Conservation (phyloP, 129 eudicot species). For the Scalesia atractyloides region DNA sequence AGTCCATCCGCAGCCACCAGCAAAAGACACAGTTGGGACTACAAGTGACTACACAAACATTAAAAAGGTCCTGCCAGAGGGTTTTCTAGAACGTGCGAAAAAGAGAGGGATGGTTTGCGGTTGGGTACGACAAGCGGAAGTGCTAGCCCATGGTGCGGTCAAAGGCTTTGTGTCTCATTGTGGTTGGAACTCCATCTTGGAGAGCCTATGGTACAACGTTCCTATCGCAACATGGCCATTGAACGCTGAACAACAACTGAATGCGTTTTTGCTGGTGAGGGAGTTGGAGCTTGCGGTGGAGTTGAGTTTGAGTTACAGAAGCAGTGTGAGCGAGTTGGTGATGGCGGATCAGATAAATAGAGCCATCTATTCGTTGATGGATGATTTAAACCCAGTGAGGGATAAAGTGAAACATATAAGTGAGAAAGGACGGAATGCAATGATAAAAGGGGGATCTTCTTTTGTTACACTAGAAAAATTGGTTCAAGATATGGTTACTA, state of each 20-base stretch:
- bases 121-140: constrained; percentile 49
- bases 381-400: constrained; percentile 20
- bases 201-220: constrained; percentile 37
- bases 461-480: constrained; percentile 23
- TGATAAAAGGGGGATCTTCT: constrained; percentile 42
- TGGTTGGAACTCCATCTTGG: constrained; percentile 45
- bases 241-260: constrained; percentile 41
- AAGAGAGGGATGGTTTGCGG: constrained; percentile 35
- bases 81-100: constrained; percentile 28
- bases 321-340: constrained; percentile 6
- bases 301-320: constrained; percentile 32
- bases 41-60: constrained; percentile 25
- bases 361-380: constrained; percentile 34
- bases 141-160: constrained; percentile 35
- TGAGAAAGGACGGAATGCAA: constrained; percentile 31
- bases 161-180: constrained; percentile 50
- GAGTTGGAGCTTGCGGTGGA: constrained; percentile 41
- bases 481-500: constrained; percentile 27
- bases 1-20: constrained; percentile 38
- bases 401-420: constrained; percentile 34
- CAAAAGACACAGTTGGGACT: background rate
- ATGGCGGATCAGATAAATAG: constrained; percentile 31
- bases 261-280: constrained; percentile 38
- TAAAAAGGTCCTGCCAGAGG: constrained; percentile 32
- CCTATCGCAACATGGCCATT: constrained; percentile 49